phyloP scores from a whole-genome alignment of 164 flowering plant genomes.

The Cinnamomum micranthum region DNA sequence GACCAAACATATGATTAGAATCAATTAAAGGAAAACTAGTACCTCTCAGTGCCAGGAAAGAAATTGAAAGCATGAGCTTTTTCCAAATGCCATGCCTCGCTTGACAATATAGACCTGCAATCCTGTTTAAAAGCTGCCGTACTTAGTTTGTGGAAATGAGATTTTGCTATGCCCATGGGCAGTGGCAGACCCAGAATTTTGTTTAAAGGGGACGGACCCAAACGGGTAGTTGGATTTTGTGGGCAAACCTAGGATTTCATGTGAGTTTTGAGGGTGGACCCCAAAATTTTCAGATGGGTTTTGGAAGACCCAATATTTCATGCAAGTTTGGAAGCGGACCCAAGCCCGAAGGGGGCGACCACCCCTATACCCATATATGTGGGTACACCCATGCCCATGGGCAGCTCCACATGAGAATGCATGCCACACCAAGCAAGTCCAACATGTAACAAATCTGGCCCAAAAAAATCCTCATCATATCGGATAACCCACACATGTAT shows the following conservation, averaged over 20 bases:
- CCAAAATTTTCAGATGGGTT: too few relatives aligned
- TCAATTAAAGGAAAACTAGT: conserved; percentile 4
- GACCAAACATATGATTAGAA: background rate
- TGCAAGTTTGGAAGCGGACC: too few relatives aligned
- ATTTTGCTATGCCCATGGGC: too few relatives aligned
- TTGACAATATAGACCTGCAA: conserved; percentile 67
- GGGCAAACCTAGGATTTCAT: background rate
- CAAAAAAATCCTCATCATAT: background rate
- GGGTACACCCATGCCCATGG: too few relatives aligned
- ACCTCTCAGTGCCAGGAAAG: conserved; percentile 96
- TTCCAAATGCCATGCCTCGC: conserved; percentile 72
- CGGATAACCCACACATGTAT: background rate
- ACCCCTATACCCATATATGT: too few relatives aligned
- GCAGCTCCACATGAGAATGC: too few relatives aligned
- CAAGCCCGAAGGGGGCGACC: too few relatives aligned
- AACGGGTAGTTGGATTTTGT: background rate
- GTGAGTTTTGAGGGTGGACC: too few relatives aligned
- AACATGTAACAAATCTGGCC: background rate
- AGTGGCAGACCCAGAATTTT: too few relatives aligned
- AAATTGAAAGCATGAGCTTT: conserved; percentile 92
- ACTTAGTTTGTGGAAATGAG: conserved; percentile 2
- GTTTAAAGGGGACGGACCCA: background rate
- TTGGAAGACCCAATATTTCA: too few relatives aligned
- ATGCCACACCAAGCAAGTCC: background rate
- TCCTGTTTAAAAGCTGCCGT: conserved; percentile 44